Base-by-base conservation (phyloP, 2,329 filamentous ascomycete genomes). In the Diaporthe ilicicola region DNA sequence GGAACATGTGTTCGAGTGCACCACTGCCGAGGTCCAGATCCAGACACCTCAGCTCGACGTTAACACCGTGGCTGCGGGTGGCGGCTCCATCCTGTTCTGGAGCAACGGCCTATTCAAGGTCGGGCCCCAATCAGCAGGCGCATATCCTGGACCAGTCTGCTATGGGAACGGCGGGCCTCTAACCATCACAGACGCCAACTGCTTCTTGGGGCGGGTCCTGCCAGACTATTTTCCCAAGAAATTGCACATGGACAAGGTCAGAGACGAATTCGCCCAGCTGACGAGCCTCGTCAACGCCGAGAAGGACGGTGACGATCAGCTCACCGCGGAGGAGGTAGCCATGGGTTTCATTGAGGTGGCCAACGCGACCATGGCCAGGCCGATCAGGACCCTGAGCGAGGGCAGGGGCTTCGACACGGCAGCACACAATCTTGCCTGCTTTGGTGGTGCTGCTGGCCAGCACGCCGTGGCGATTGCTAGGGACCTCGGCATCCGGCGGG, bases 1-100 rank as follows among this genome's bases (percentile, higher is more conserved):
- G 22, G 70, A 72, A 42, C 70, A 72, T 37, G 70, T 72, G 15
- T 72, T 72, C 39, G 70, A 72, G 56, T 69, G 66, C 19, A 59
- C 53, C 1, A 96, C 93, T 1, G 94, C 94, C 0, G 94, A 94
- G 24, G 92, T 97, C 0, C 94, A 93, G 1, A 95, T 97, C 19
- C 94, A 96, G 75, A 94, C 92, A 1, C 94, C 94, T 0, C 94
- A 96, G 75, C 86, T 97, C 1, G 94, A 97, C 76, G 97, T 97
- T 81, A 96, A 96, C 78, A 97, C 94, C 0, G 94, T 97, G 1
- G 94, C 94, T 15, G 94, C 94, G 8, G 94, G 94, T 53, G 94
- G 94, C 74, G 93, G 93, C 17, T 94, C 91, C 1, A 85, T 91
- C 10, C 84, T 97, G 2, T 94, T 95, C 81, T 96, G 93, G 86